Evolutionary conservation across 2,329 filamentous ascomycete species (phyloP).

Genomic region (Fusarium brevicatenulatum): DNA sequence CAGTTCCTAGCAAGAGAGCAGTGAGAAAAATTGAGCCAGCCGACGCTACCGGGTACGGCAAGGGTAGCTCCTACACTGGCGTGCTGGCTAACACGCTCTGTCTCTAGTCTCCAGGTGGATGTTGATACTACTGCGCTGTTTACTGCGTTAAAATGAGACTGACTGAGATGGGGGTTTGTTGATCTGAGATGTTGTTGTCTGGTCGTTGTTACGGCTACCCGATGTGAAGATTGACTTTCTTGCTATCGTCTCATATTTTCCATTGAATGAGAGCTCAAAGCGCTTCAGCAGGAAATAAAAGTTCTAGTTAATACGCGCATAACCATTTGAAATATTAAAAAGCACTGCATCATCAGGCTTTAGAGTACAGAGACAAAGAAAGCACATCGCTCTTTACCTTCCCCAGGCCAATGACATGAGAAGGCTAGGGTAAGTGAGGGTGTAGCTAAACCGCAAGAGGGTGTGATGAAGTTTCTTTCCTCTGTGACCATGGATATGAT

Average conservation of each 20-base stretch:
- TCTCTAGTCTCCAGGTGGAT: constrained; percentile 24
- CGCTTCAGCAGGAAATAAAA: background rate
- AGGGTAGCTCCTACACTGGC: constrained; percentile 37
- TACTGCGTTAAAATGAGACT: constrained; percentile 29
- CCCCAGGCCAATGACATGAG: constrained; percentile 15
- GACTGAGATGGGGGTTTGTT: constrained; percentile 27
- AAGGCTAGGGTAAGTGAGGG: constrained; percentile 30
- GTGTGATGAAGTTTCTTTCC: constrained; percentile 31
- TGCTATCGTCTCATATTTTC: background rate
- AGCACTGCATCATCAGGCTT: constrained; percentile 9
- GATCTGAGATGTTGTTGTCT: constrained; percentile 28
- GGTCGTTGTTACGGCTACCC: constrained; percentile 34
- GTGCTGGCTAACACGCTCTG: constrained; percentile 34
- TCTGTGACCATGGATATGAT: constrained; percentile 14
- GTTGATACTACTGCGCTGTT: constrained; percentile 35
- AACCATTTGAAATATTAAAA: background rate
- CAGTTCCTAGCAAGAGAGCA: constrained; percentile 1
- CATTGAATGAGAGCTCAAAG: background rate
- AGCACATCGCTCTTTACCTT: constrained; percentile 18
- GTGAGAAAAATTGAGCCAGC: constrained; percentile 35
- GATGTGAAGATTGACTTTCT: background rate
- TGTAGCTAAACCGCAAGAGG: constrained; percentile 24
- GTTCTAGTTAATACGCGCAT: background rate
- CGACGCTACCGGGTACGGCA: constrained; percentile 43
- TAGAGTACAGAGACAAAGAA: constrained; percentile 6